phyloP scores from a whole-genome alignment of 805 yeast species.

The Komagataella kurtzmanii region DNA sequence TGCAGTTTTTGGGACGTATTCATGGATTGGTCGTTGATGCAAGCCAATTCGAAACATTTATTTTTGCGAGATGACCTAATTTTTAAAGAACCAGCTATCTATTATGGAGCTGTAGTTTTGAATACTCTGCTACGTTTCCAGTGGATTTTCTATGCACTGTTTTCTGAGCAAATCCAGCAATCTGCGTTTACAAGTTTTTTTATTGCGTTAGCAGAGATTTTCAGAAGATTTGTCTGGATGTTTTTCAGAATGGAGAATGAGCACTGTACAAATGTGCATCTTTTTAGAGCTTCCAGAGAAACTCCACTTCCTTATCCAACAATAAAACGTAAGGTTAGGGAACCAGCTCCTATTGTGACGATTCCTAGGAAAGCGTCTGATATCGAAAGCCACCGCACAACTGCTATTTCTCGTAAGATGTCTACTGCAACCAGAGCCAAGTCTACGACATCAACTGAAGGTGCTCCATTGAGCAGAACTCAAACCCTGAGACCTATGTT shows the following conservation, averaged over 20 bases:
- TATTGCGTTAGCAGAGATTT: conserved; percentile 69
- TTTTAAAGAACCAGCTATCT: conserved; percentile 41
- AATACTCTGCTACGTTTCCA: conserved; percentile 74
- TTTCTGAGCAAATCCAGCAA: conserved; percentile 67
- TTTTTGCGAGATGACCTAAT: conserved; percentile 63
- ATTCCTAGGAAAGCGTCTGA: neutral
- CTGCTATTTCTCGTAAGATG: neutral
- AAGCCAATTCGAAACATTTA: conserved; percentile 40
- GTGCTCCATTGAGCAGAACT: conserved; percentile 6
- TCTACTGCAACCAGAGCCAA: neutral
- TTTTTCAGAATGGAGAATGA: conserved; percentile 92
- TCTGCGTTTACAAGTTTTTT: conserved; percentile 78
- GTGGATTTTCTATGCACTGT: conserved; percentile 85
- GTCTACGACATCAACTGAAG: conserved; percentile 4
- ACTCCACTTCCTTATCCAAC: conserved; percentile 68
- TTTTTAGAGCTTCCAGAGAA: conserved; percentile 81
- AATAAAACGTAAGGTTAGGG: conserved; percentile 1
- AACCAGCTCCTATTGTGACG: neutral
- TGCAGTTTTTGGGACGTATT: conserved; percentile 78
- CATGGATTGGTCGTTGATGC: conserved; percentile 93
- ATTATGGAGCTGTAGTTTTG: conserved; percentile 60
- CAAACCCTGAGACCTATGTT: conserved; percentile 11
- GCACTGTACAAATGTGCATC: conserved; percentile 79
- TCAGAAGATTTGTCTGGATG: conserved; percentile 82
- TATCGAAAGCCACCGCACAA: neutral